Evolutionary conservation across 225 moss, liverwort and hornwort genomes (phyloP).

Genomic region (Sphagnum tenellum): DNA sequence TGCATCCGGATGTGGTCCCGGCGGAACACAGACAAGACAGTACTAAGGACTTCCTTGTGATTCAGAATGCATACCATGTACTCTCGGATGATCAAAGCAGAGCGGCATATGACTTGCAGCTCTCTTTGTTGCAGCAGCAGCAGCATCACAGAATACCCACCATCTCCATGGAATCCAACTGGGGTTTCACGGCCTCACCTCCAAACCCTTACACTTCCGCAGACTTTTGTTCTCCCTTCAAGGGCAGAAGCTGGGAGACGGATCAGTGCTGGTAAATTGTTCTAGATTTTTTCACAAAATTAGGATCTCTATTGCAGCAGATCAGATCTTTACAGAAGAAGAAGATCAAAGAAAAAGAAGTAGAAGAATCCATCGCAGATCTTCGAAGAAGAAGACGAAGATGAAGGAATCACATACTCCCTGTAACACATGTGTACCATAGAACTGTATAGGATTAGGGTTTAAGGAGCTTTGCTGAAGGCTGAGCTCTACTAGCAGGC

Average conservation of each 20-base stretch:
- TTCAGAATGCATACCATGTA: constrained; percentile 48
- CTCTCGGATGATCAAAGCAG: constrained; percentile 56
- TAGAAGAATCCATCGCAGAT: too few relatives aligned
- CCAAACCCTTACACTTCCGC: constrained; percentile 11
- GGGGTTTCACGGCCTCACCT: constrained; percentile 33
- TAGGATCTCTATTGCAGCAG: too few relatives aligned
- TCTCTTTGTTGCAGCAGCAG: constrained; percentile 25
- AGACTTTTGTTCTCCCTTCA: constrained; percentile 13
- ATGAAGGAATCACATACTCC: too few relatives aligned
- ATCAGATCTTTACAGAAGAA: too few relatives aligned
- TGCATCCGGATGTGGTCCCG: constrained; percentile 76
- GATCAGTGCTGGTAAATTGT: constrained; percentile 67
- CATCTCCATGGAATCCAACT: constrained; percentile 12
- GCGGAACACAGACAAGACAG: constrained; percentile 45
- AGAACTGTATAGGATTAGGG: too few relatives aligned
- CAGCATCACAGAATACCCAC: too few relatives aligned
- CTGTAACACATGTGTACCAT: too few relatives aligned
- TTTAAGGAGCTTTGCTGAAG: too few relatives aligned
- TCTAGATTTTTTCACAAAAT: too few relatives aligned
- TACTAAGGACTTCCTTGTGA: constrained; percentile 46
- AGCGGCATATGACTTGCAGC: constrained; percentile 44
- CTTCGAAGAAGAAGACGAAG: too few relatives aligned
- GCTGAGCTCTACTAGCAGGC: too few relatives aligned
- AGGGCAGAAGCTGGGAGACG: constrained; percentile 65
- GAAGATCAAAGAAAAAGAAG: too few relatives aligned